Evolutionary conservation across 129 eudicot genomes (phyloP).

Genomic region (Flaveria robusta): DNA sequence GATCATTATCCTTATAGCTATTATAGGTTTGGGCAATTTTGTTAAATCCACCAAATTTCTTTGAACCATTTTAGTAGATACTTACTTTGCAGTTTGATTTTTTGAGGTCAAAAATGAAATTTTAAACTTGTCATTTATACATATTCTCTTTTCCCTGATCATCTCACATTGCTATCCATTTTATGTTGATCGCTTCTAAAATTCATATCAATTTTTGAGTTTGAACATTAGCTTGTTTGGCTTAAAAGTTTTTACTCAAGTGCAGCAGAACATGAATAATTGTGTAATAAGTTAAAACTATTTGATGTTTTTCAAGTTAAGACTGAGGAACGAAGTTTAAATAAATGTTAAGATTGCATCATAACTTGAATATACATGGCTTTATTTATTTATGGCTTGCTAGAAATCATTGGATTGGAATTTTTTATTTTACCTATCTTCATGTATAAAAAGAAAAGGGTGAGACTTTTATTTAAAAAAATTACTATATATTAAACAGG

Average conservation of each 20-base stretch:
- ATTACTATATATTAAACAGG: no score
- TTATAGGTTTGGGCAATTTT: constrained; percentile 95
- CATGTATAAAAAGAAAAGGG: no score
- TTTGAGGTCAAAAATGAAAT: constrained; percentile 10
- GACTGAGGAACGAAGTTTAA: no score
- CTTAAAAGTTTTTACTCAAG: not conserved
- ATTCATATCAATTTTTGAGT: not conserved
- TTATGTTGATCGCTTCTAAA: not conserved
- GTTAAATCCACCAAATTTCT: constrained; percentile 81
- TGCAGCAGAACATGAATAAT: no score
- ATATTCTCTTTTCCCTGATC: not conserved
- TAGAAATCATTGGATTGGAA: no score
- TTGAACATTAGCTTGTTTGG: constrained; percentile 1
- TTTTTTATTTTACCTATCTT: no score
- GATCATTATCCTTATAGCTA: constrained; percentile 96
- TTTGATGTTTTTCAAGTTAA: no score
- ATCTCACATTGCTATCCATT: not conserved
- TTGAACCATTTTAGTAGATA: constrained; percentile 96
- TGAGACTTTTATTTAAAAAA: no score
- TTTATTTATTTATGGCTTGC: no score
- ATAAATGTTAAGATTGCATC: no score
- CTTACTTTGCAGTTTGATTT: not conserved
- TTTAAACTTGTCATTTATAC: not conserved
- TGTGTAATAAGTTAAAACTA: no score
- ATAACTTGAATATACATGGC: no score